A percentile compares a stretch with the other conserved stretches of the same genome.
Evolutionary conservation across 805 yeast genomes (phyloP).

Genomic region (Candida easanensis): DNA sequence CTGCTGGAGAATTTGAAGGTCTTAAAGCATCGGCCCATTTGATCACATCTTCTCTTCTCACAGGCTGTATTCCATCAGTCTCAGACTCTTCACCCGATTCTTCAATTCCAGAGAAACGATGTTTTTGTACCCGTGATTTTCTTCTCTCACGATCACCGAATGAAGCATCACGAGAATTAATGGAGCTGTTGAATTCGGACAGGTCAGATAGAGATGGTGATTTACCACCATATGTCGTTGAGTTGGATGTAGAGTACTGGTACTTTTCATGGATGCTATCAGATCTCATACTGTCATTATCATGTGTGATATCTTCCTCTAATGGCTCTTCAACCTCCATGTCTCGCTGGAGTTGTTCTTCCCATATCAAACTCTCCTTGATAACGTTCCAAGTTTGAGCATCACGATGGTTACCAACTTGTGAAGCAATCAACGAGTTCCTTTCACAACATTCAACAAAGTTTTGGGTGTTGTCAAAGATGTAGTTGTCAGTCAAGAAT

Average conservation of each 20-base stretch:
- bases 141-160: conserved; percentile 8
- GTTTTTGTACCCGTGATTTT: conserved; percentile 16
- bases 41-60: conserved; percentile 18
- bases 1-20: conserved; percentile 2
- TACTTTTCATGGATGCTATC: conserved; percentile 14
- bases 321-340: not conserved
- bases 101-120: conserved; percentile 18
- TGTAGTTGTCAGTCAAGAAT: conserved; percentile 47
- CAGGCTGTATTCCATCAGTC: conserved; percentile 7
- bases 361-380: conserved; percentile 44
- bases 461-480: conserved; percentile 44
- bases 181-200: conserved; percentile 24
- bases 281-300: conserved; percentile 17
- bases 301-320: conserved; percentile 2
- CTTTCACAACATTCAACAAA: conserved; percentile 48
- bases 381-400: conserved; percentile 63
- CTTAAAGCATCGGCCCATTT: conserved; percentile 24
- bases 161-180: conserved; percentile 16
- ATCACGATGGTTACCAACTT: conserved; percentile 49
- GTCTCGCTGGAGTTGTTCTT: conserved; percentile 17
- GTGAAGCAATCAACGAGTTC: conserved; percentile 56
- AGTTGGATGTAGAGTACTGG: conserved; percentile 29
- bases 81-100: conserved; percentile 21
- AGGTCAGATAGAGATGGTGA: conserved; percentile 28
- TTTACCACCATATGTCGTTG: conserved; percentile 26